A percentile compares a stretch with the other conserved stretches of the same genome.
Evolutionary conservation across 352 stramenopile genomes (phyloP).

Genomic region (Globisporangium paroecandrum): DNA sequence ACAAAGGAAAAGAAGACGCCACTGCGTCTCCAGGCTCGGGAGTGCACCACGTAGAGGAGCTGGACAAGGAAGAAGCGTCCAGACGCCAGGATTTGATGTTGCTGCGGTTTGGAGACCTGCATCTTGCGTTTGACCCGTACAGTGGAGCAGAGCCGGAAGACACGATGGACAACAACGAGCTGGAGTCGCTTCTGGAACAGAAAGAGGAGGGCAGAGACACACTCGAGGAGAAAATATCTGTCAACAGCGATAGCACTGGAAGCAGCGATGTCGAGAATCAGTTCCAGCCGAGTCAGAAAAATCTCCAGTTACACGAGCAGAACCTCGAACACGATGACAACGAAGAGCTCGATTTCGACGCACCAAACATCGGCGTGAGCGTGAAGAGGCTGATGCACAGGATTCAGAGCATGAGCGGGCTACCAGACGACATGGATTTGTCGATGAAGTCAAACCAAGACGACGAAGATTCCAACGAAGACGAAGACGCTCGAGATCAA

Average conservation of each 20-base stretch:
- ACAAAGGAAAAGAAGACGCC: constrained; percentile 15
- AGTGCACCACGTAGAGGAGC: neutral
- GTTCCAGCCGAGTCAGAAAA: neutral
- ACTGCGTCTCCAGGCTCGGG: neutral
- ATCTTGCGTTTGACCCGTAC: constrained; percentile 19
- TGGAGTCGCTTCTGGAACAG: constrained; percentile 19
- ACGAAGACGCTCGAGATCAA: constrained; percentile 3
- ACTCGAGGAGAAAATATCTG: constrained; percentile 9
- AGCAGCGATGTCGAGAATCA: constrained; percentile 1
- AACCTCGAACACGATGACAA: neutral
- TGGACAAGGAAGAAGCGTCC: neutral
- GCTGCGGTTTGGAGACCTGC: constrained; percentile 17
- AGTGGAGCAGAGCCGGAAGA: constrained; percentile 13
- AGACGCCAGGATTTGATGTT: constrained; percentile 11
- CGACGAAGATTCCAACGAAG: constrained; percentile 14
- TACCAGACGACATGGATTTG: neutral
- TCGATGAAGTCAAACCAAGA: constrained; percentile 18
- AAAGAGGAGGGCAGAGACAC: constrained; percentile 8
- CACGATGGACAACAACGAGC: constrained; percentile 23
- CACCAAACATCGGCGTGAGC: constrained; percentile 14
- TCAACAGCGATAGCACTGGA: neutral
- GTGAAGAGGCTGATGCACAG: constrained; percentile 21
- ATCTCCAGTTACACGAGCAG: neutral
- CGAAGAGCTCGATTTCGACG: constrained; percentile 19
- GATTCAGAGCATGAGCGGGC: constrained; percentile 17